Percentiles rank a stretch among this genome's conserved stretches.
phyloP scores from a whole-genome alignment of 1,139 yeast genomes.

The Insectozyma bohioensis region DNA sequence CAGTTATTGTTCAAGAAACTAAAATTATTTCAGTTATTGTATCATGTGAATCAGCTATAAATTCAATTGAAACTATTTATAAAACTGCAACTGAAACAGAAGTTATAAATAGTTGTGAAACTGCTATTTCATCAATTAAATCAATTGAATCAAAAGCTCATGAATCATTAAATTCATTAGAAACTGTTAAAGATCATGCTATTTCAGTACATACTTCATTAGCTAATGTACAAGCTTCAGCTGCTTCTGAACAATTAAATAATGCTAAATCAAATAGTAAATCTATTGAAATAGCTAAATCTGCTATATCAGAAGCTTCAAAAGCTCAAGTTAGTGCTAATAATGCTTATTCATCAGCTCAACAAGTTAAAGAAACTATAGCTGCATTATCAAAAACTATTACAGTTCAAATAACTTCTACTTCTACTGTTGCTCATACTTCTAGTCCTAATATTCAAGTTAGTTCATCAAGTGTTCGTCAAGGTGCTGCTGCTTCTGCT shows the following conservation, averaged over 20 bases:
- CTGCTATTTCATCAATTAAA: constrained; percentile 7
- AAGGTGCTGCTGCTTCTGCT: constrained; percentile 5
- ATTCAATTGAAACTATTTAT: constrained; percentile 12
- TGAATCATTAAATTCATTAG: constrained; percentile 7
- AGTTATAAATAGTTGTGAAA: constrained; percentile 9
- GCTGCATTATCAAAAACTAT: constrained; percentile 5
- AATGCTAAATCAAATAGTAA: constrained; percentile 10
- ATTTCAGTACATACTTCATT: constrained; percentile 9
- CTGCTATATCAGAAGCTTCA: constrained; percentile 11
- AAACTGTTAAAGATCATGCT: constrained; percentile 6
- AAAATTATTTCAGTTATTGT: constrained; percentile 11
- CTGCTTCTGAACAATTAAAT: constrained; percentile 12
- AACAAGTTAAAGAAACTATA: constrained; percentile 5
- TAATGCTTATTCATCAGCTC: constrained; percentile 5
- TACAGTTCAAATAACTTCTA: constrained; percentile 1
- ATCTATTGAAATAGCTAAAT: constrained; percentile 8
- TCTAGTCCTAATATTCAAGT: too few species aligned
- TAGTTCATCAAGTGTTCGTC: background rate
- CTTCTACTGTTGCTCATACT: too few species aligned
- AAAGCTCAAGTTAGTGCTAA: constrained; percentile 9
- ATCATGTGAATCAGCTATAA: constrained; percentile 14
- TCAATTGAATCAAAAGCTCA: constrained; percentile 10
- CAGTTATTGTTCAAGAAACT: constrained; percentile 7
- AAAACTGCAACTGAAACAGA: constrained; percentile 9
- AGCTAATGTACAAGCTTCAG: constrained; percentile 10